Evolutionary conservation across 139 green algal genomes (phyloP), one percentile per base, ranked within the genome.

Genomic region (Desmodesmus armatus): DNA sequence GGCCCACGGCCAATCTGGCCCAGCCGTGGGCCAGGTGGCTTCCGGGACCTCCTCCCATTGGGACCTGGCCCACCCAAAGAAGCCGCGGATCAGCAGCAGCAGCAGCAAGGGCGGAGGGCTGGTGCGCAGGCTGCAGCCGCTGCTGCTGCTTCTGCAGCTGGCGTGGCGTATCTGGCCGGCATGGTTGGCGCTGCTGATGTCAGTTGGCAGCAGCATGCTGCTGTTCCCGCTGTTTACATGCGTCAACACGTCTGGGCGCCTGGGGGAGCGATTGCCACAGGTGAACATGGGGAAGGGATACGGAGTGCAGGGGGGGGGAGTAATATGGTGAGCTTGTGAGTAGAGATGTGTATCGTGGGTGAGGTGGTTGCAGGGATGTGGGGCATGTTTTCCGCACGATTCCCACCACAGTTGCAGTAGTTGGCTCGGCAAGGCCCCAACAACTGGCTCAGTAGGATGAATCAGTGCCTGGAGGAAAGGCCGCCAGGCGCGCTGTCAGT

Each of bases 171-270:
- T 93, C 74, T 65, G 67, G 44, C 87, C 87, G 11, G 85, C 90
- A 5, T 82, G 67, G 2, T 25, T 86, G 1, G 66, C 44, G 60
- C 78, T 87, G 79, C 69, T 84, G 87, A 37, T 87, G 49, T 78
- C 35, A 11, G 90, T 93, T 51, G 90, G 90, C 75, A 91, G 87
- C 74, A 88, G 76, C 60, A 93, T 93, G 90, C 86, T 93, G 62
- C 87, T 89, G 43, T 96, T 97, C 70, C 94, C 94, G 11, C 95
- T 96, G 81, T 96, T 97, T 88, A 96, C 94, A 2, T 96, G 92
- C 76, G 86, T 94, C 17, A 89, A 79, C 3, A 89, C 85, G 43
- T 92, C 78, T 2, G 94, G 94, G 0, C 58, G 86, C 25, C 58
- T 97, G 39, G 91, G 91, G 4, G 91, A 92, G 49, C 47, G 83